Percentiles rank a stretch among this genome's conserved stretches.
These are phyloP conservation scores for Candida namnaoensis DNA, from an alignment of 805 yeast species.

Conservation along the genomic window DNA sequence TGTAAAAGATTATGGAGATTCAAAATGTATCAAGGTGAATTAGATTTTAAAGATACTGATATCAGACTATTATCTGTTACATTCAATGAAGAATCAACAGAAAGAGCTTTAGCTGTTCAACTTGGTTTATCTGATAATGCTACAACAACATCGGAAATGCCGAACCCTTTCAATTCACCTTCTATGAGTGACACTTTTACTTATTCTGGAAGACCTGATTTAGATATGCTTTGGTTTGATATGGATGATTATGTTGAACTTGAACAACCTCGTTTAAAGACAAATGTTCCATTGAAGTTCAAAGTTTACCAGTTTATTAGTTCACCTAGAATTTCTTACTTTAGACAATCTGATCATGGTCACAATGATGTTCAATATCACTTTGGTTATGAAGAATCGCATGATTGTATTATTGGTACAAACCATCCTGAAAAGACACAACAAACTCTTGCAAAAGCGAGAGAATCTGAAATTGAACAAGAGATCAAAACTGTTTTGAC, in stretches of 20 bases:
- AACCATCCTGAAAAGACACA: slow-evolving; percentile 51
- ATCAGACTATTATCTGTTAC: slow-evolving; percentile 56
- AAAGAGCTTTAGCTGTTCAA: slow-evolving; percentile 28
- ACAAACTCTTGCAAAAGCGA: slow-evolving; percentile 28
- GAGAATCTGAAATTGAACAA: slow-evolving; percentile 29
- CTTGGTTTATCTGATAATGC: slow-evolving; percentile 16
- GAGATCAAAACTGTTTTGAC: slow-evolving; percentile 24
- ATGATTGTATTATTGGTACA: slow-evolving; percentile 41
- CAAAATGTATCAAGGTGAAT: slow-evolving; percentile 58
- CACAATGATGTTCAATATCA: slow-evolving; percentile 38
- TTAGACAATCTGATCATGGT: slow-evolving; percentile 40
- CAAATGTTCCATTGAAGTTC: slow-evolving; percentile 29
- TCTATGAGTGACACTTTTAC: slow-evolving; percentile 1
- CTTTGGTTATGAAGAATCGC: slow-evolving; percentile 50
- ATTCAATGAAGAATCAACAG: slow-evolving; percentile 47
- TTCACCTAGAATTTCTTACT: slow-evolving; percentile 54
- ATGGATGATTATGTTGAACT: slow-evolving; percentile 69
- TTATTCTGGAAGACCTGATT: slow-evolving; percentile 5
- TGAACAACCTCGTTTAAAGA: slow-evolving; percentile 36
- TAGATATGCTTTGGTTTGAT: slow-evolving; percentile 52
- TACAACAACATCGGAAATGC: slow-evolving; percentile 7
- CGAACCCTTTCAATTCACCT: not conserved
- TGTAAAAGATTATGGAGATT: slow-evolving; percentile 41
- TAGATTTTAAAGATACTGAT: slow-evolving; percentile 63
- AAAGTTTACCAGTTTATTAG: slow-evolving; percentile 36